Base-by-base conservation (phyloP, 768 basidiomycete species). In the Coprinopsis strossmayeri region DNA sequence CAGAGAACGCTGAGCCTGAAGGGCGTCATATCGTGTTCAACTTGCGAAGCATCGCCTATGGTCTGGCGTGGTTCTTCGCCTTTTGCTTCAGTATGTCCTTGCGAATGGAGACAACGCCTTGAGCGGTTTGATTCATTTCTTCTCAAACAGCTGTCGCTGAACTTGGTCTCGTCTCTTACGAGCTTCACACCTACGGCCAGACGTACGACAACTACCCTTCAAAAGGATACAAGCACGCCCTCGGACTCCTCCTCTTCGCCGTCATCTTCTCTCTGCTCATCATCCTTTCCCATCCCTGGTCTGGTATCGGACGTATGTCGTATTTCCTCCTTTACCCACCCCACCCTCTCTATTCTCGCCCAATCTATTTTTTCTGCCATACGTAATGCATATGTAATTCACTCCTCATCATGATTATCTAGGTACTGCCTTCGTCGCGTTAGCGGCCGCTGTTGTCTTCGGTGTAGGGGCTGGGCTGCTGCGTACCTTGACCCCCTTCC, bases 391-490 rank as follows among this genome's bases (percentile, higher is more conserved):
- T 25, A 2, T 35, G 12, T 11, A 1, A 24, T 24, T 46, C 24
- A 38, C 35, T 38, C 35, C 35, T 18, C 35, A 5, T 38, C 35
- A 27, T 24, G 41, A 13, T 24, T 40, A 23, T n/a, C 17, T 44
- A 67, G 65, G 59, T 15, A 49, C 60, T 21, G 46, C 57, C 11
- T 55, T 67, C 50, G 38, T 56, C 25, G 58, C 57, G 15, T 57
- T 67, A 27, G 48, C 60, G 24, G 49, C 59, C 13, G 59, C 65
- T 5, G 55, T 67, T 10, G 65, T 67, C 51, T 67, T 64, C 47
- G 64, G 63, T 11, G 58, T 55, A 20, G 63, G 63, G 17, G 65
- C 59, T 28, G 65, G 65, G 34, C 50, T 67, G 5, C 54, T 67
- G 30, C 59, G 59, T 24, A 49, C 47, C 21, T 53, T 53, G 1